Evolutionary conservation across 495 filamentous ascomycete species (phyloP), one percentile per base, ranked within the genome.

Genomic region (Neurospora sp.): DNA sequence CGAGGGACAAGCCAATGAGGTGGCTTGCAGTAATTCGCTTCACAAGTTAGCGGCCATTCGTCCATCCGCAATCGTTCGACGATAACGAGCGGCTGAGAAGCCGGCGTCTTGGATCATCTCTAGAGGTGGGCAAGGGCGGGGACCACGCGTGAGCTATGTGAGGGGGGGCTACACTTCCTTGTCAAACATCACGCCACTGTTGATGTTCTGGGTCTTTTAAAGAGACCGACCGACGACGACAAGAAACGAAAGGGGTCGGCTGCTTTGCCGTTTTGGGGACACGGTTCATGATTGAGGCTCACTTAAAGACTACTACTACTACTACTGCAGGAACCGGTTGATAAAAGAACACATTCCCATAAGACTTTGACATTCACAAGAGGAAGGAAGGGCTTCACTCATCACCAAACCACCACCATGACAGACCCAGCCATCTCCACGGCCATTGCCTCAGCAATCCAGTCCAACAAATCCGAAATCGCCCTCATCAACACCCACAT

Each of bases 401-500:
- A 20, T n/a, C 18, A 46, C 5, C 35, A 37, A 35, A 20, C 68
- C 68, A 3, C 11, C 68, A 27, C 1, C 22, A 73, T 69, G 73
- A 71, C 27, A 16, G 59, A 69, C 2, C 44, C 37, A 61, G 70
- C 35, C 53, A 81, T 83, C 71, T 70, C 75, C 31, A 68, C 69
- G 10, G 70, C 74, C 38, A 80, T 82, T 40, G 40, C 70, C 16
- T 35, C n/a, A 9, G 72, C 73, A 22, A 53, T 53, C 46, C 10
- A 22, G 1, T 12, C n/a, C 11, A 31, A 59, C 37, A 81, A 83
- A 70, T 39, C 69, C 20, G 75, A 84, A 27, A 77, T 88, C 14
- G 80, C 79, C 38, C 74, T 78, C 48, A 85, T 88, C 73, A 87
- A 88, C 73, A 76, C 81, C 22, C 81, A 85, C 72, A 86, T 87